phyloP scores from a whole-genome alignment of 148 eudicot genomes.

The Tetragonia tetragonoides region DNA sequence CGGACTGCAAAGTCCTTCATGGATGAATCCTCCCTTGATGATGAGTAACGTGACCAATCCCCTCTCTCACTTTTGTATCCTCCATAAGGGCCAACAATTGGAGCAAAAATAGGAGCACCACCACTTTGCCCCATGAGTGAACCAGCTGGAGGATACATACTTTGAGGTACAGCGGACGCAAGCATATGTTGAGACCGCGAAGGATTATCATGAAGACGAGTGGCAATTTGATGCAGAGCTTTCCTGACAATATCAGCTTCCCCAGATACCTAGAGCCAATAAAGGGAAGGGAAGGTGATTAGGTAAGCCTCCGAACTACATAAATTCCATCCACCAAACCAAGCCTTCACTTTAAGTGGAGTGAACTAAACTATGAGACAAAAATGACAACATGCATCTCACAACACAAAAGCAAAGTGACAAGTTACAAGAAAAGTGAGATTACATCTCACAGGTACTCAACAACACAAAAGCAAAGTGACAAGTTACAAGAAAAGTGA shows the following conservation, averaged over 20 bases:
- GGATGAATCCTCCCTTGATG: conserved; percentile 65
- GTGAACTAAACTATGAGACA: neutral
- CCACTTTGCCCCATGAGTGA: conserved; percentile 61
- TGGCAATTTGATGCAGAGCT: conserved; percentile 73
- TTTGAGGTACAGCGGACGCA: conserved; percentile 60
- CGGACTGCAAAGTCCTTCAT: conserved; percentile 80
- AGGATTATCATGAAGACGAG: conserved; percentile 94
- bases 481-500: neutral
- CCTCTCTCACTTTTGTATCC: conserved; percentile 74
- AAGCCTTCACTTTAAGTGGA: neutral
- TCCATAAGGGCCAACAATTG: conserved; percentile 66
- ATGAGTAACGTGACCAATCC: conserved; percentile 72
- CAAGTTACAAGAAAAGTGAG: neutral
- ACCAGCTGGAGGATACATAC: conserved; percentile 54
- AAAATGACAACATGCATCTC: neutral
- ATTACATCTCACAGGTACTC: no score
- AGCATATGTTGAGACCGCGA: conserved; percentile 91
- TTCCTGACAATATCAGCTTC: conserved; percentile 70
- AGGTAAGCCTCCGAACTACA: neutral
- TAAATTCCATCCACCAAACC: neutral
- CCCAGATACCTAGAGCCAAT: conserved; percentile 63
- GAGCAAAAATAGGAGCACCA: conserved; percentile 70
- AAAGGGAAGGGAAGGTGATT: neutral
- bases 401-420: neutral
- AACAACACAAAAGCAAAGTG: neutral